Percentiles rank a stretch among this genome's conserved stretches.
Conservation (phyloP, 2,329 filamentous ascomycete genomes). For the Graphilbum sp. region DNA sequence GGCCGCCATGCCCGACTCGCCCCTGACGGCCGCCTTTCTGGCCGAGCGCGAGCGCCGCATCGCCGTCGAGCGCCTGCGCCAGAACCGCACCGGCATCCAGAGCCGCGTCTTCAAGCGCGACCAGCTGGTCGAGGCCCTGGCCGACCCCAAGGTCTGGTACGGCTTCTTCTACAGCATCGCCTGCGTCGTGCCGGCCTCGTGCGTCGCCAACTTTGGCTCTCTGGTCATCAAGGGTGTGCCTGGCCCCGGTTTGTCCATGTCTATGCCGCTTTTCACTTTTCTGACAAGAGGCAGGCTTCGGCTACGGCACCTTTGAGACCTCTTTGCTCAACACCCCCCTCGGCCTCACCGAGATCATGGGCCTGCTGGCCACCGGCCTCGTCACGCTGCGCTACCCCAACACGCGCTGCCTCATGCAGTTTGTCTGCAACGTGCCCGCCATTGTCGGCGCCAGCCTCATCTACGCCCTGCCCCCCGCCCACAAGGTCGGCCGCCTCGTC, state of each 20-base stretch:
- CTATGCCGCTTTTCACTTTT: too few species aligned
- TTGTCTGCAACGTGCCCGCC: constrained; percentile 6
- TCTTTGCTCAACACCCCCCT: constrained; percentile 47
- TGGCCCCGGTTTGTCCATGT: too few species aligned
- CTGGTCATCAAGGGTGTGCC: constrained; percentile 3
- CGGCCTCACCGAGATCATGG: constrained; percentile 41
- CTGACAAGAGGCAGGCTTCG: constrained; percentile 21
- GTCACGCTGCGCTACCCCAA: constrained; percentile 20
- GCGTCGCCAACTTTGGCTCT: constrained; percentile 1
- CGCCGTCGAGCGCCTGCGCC: constrained; percentile 37
- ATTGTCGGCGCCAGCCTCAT: constrained; percentile 28
- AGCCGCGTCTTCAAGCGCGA: constrained; percentile 23
- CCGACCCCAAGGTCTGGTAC: constrained; percentile 25
- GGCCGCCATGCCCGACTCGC: constrained; percentile 46
- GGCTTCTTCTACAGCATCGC: constrained; percentile 29
- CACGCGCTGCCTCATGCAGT: constrained; percentile 25
- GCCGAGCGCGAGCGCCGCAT: constrained; percentile 37
- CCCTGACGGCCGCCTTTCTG: constrained; percentile 41
- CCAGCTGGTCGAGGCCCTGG: constrained; percentile 21
- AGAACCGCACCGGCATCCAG: constrained; percentile 29
- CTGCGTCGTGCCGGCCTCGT: constrained; percentile 10
- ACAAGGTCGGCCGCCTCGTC: constrained; percentile 31
- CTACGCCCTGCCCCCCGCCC: constrained; percentile 22
- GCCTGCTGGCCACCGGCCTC: constrained; percentile 37
- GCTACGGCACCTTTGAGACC: constrained; percentile 36